Evolutionary conservation across 2,329 filamentous ascomycete species (phyloP).

Genomic region (Scopulariopsis brevicaulis): DNA sequence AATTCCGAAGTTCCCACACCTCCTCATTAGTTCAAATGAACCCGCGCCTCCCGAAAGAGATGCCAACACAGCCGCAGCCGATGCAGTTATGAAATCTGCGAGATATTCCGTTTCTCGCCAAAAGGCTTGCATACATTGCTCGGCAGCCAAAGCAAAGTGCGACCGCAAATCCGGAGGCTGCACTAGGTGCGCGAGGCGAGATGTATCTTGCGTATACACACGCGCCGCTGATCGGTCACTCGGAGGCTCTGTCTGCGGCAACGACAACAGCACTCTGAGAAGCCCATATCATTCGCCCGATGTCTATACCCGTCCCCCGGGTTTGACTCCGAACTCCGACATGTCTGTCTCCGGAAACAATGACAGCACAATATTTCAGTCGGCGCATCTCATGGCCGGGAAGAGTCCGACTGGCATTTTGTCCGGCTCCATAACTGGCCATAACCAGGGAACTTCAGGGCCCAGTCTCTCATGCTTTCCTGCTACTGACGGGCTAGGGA

Average conservation of each 20-base stretch:
- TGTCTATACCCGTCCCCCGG: not conserved
- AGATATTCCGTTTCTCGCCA: constrained; percentile 23
- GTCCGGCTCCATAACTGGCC: not conserved
- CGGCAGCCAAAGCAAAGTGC: constrained; percentile 25
- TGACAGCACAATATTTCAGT: too few relatives aligned
- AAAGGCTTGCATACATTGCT: constrained; percentile 25
- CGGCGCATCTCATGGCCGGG: too few relatives aligned
- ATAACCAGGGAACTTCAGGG: not conserved
- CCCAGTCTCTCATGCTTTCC: not conserved
- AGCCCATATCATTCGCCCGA: not conserved
- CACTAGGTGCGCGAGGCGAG: constrained; percentile 17
- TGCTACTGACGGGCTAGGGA: not conserved
- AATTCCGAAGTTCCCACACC: too few relatives aligned
- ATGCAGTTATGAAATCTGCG: constrained; percentile 9
- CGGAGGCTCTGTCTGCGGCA: not conserved
- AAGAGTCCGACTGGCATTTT: too few relatives aligned
- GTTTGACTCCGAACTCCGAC: not conserved
- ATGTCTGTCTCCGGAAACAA: not conserved
- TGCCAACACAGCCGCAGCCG: too few relatives aligned
- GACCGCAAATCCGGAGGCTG: constrained; percentile 21
- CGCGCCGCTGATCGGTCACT: not conserved
- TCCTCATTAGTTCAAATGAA: too few relatives aligned
- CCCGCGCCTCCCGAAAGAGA: too few relatives aligned
- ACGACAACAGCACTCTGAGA: too few relatives aligned
- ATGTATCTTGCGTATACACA: constrained; percentile 18